Conservation (phyloP, 352 stramenopile genomes). For the Proteromonas lacertae region DNA sequence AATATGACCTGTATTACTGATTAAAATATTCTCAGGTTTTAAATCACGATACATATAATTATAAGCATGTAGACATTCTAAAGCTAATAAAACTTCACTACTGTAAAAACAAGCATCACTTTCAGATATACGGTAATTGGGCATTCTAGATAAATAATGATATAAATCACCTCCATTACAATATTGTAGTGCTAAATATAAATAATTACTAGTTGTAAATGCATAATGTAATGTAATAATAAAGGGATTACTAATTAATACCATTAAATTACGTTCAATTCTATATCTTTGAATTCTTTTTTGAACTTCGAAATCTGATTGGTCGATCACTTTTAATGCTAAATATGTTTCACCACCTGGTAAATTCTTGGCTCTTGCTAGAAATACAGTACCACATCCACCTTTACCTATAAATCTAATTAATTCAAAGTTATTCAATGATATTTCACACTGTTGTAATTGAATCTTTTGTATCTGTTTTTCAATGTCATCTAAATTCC, state of each 20-base stretch:
- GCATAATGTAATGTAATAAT: conserved; percentile 84
- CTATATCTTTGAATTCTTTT: conserved; percentile 80
- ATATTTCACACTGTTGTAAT: too few species aligned
- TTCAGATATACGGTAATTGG: conserved; percentile 77
- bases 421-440: conserved; percentile 57
- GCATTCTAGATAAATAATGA: conserved; percentile 71
- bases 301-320: conserved; percentile 55
- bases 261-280: conserved; percentile 70
- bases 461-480: too few species aligned
- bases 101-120: conserved; percentile 52
- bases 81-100: conserved; percentile 31
- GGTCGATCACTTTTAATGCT: conserved; percentile 9
- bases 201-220: conserved; percentile 76
- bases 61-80: conserved; percentile 38
- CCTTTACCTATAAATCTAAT: conserved; percentile 72
- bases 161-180: conserved; percentile 86
- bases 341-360: background rate
- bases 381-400: conserved; percentile 48
- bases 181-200: conserved; percentile 93
- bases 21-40: conserved; percentile 24
- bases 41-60: conserved; percentile 62
- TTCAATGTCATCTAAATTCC: too few species aligned
- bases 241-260: conserved; percentile 72
- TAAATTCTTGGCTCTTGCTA: conserved; percentile 1
- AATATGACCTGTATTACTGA: conserved; percentile 6